phyloP scores from a whole-genome alignment of 371 early-diverging fungal genomes.

The Mortierella sp. region DNA sequence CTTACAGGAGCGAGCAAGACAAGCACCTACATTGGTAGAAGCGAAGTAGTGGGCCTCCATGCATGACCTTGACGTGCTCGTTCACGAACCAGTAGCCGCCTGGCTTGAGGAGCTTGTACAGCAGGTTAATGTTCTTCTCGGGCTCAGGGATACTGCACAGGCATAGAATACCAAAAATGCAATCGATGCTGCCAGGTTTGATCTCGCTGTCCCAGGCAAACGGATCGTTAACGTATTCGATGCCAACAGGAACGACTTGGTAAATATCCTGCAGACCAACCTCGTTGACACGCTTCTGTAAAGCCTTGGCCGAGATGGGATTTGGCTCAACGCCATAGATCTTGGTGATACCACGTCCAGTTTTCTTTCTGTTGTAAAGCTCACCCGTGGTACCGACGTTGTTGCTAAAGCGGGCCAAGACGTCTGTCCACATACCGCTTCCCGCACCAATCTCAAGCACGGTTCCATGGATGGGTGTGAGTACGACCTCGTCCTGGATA shows the following conservation, averaged over 20 bases:
- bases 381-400: neutral
- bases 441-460: conserved; percentile 28
- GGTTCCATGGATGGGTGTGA: conserved; percentile 25
- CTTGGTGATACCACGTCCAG: conserved; percentile 17
- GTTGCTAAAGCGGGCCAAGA: conserved; percentile 19
- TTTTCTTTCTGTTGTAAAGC: conserved; percentile 10
- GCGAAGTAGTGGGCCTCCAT: conserved; percentile 12
- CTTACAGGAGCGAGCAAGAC: neutral
- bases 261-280: conserved; percentile 24
- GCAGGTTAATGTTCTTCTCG: conserved; percentile 15
- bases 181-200: conserved; percentile 20
- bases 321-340: conserved; percentile 26
- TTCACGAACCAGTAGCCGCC: conserved; percentile 22
- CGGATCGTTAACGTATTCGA: conserved; percentile 16
- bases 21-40: conserved; percentile 15
- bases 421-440: conserved; percentile 27
- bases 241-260: conserved; percentile 21
- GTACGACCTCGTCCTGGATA: conserved; percentile 14
- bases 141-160: conserved; percentile 24
- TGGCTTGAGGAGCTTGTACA: conserved; percentile 26
- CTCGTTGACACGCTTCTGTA: conserved; percentile 17
- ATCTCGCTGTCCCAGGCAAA: conserved; percentile 21
- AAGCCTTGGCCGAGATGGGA: conserved; percentile 24
- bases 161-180: conserved; percentile 18
- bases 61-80: conserved; percentile 22